Evolutionary conservation across 2,329 filamentous ascomycete species (phyloP).

Genomic region (Pyrenochaeta sp.): DNA sequence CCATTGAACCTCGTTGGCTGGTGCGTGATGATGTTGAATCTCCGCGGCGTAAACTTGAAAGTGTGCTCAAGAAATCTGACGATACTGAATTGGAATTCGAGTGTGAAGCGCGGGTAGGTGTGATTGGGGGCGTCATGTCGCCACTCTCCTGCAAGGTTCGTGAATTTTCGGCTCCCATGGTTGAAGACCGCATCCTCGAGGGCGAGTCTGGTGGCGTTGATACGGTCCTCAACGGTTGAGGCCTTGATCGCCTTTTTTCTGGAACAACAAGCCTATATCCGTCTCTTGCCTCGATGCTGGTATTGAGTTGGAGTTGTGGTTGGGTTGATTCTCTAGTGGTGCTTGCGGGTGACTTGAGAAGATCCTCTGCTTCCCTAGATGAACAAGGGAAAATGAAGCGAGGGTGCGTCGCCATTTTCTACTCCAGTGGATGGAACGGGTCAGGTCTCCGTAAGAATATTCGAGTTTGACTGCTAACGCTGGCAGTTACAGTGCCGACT

Average conservation of each 20-base stretch:
- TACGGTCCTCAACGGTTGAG: constrained; percentile 12
- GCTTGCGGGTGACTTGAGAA: constrained; percentile 1
- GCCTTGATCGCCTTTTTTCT: constrained; percentile 4
- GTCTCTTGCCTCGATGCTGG: constrained; percentile 9
- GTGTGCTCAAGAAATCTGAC: constrained; percentile 24
- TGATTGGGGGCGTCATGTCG: constrained; percentile 39
- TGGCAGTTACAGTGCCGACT: constrained; percentile 15
- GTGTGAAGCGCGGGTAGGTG: constrained; percentile 35
- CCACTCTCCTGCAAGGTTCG: constrained; percentile 26
- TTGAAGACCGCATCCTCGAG: constrained; percentile 22
- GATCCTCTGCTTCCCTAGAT: constrained; percentile 3
- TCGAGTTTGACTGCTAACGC: constrained; percentile 16
- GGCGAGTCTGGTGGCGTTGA: constrained; percentile 42
- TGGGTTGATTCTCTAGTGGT: constrained; percentile 13
- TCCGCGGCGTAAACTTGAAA: constrained; percentile 30
- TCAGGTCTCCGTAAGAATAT: constrained; percentile 11
- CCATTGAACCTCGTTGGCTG: constrained; percentile 20
- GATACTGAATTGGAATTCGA: constrained; percentile 30
- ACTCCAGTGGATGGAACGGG: not conserved
- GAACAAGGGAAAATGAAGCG: constrained; percentile 12
- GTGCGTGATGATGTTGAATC: constrained; percentile 29
- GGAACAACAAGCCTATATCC: constrained; percentile 15
- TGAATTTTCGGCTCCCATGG: constrained; percentile 22
- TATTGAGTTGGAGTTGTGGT: constrained; percentile 24
- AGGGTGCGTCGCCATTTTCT: constrained; percentile 22